phyloP scores from a whole-genome alignment of 1,139 yeast species.

The Debaryomycetaceae sp. region DNA sequence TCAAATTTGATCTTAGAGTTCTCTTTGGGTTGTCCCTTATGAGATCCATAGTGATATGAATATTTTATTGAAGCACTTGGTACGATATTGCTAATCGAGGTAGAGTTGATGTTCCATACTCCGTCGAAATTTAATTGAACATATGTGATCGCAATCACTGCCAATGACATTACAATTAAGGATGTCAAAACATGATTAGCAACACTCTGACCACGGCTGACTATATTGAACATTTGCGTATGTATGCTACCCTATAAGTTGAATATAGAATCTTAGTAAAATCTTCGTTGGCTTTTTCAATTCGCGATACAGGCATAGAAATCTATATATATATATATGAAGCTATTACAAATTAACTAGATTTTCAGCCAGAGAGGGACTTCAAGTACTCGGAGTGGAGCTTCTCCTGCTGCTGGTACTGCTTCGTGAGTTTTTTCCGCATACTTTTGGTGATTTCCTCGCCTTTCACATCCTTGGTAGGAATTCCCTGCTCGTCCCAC shows the following conservation, averaged over 20 bases:
- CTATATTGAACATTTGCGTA: conserved; percentile 35
- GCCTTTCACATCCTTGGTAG: conserved; percentile 73
- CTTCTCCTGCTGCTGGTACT: conserved; percentile 76
- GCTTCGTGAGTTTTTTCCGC: conserved; percentile 76
- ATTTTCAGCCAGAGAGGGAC: conserved; percentile 3
- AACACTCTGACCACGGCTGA: conserved; percentile 47
- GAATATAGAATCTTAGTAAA: background rate
- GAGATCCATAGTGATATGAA: conserved; percentile 74
- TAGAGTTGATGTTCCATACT: conserved; percentile 44
- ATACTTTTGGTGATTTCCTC: conserved; percentile 87
- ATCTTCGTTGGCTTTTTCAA: background rate
- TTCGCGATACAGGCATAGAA: background rate
- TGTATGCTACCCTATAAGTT: background rate
- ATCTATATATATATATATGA: background rate
- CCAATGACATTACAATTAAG: conserved; percentile 41
- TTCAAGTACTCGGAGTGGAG: conserved; percentile 64
- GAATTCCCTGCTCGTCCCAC: conserved; percentile 87
- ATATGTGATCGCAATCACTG: conserved; percentile 47
- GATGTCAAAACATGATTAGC: conserved; percentile 58
- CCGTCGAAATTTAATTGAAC: conserved; percentile 44
- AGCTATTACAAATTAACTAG: background rate
- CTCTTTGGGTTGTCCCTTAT: conserved; percentile 70
- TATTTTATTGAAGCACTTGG: conserved; percentile 50
- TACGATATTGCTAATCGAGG: conserved; percentile 35
- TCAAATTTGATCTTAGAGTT: conserved; percentile 73